Percentiles rank a stretch among this genome's conserved stretches.
phyloP scores from a whole-genome alignment of 1,284 basidiomycete genomes.

The Ustilago sp. region DNA sequence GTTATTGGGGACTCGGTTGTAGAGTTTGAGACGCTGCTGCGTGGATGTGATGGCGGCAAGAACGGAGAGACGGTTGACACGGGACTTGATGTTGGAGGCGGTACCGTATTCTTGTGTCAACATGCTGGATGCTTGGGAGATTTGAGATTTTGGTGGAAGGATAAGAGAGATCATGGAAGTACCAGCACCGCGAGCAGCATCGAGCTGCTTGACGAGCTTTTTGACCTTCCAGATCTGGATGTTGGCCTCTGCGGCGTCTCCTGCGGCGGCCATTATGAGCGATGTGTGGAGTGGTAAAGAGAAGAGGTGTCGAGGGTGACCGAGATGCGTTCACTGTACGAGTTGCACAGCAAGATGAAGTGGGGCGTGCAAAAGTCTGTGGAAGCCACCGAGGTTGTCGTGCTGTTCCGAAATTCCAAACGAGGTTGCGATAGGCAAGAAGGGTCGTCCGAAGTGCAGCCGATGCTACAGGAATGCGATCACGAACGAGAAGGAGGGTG shows the following conservation, averaged over 20 bases:
- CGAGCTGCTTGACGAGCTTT: constrained; percentile 75
- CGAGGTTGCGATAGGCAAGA: not conserved
- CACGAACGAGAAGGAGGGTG: not conserved
- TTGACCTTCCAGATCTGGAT: constrained; percentile 85
- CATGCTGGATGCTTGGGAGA: constrained; percentile 93
- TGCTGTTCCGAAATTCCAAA: not conserved
- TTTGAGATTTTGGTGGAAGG: constrained; percentile 94
- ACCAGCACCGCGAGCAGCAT: constrained; percentile 76
- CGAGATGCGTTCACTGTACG: not conserved
- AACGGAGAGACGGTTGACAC: constrained; percentile 97
- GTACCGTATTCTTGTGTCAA: constrained; percentile 93
- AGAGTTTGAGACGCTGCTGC: constrained; percentile 97
- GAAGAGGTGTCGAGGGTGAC: not conserved
- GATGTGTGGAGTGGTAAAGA: not conserved
- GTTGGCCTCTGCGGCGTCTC: constrained; percentile 52
- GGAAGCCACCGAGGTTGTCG: not conserved
- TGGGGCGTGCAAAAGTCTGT: not conserved
- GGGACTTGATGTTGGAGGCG: constrained; percentile 96
- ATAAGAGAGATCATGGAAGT: constrained; percentile 99
- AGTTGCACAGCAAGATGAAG: not conserved
- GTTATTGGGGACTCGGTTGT: constrained; percentile 89
- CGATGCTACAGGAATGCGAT: not conserved
- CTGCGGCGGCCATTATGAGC: constrained; percentile 39
- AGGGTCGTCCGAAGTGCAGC: not conserved
- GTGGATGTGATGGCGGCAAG: constrained; percentile 98